These are phyloP conservation scores for Nyssa sinensis DNA, from an alignment of 148 eudicot genomes.

Conservation along the genomic window DNA sequence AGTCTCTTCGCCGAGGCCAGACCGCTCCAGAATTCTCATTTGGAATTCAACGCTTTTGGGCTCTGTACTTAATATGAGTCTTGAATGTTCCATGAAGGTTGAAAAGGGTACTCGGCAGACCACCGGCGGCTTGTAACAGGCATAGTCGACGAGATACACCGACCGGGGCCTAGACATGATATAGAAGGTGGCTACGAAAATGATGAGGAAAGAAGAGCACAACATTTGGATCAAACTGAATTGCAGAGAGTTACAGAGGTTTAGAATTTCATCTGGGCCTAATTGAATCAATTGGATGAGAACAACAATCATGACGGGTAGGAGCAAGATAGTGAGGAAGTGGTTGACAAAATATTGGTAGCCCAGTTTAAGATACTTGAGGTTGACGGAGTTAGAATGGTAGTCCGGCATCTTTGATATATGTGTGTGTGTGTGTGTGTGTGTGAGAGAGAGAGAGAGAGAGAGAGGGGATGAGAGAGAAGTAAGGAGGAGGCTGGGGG, in stretches of 20 bases:
- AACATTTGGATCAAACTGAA: not conserved
- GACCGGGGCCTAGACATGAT: constrained; percentile 9
- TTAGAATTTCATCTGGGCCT: constrained; percentile 4
- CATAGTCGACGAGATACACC: constrained; percentile 27
- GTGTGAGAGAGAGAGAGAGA: not conserved
- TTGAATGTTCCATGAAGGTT: constrained; percentile 14
- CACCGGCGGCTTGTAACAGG: constrained; percentile 27
- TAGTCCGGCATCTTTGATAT: not conserved
- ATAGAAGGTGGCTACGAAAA: constrained; percentile 4
- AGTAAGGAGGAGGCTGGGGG: too few species aligned
- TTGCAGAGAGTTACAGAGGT: constrained; percentile 9
- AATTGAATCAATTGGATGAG: not conserved
- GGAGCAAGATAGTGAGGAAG: constrained; percentile 5
- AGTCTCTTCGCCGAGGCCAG: constrained; percentile 20
- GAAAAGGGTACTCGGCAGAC: constrained; percentile 12
- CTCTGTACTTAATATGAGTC: not conserved
- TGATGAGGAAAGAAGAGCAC: constrained; percentile 9
- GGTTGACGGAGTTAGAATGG: not conserved
- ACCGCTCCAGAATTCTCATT: constrained; percentile 15
- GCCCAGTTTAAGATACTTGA: constrained; percentile 17
- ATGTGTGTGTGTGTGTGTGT: not conserved
- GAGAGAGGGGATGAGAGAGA: too few species aligned
- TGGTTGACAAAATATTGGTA: constrained; percentile 24
- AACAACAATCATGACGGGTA: not conserved
- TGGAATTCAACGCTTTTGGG: constrained; percentile 19